A percentile compares a stretch with the other conserved stretches of the same genome.
Conservation (phyloP, 352 stramenopile genomes). For the Pythium aphanidermatum region DNA sequence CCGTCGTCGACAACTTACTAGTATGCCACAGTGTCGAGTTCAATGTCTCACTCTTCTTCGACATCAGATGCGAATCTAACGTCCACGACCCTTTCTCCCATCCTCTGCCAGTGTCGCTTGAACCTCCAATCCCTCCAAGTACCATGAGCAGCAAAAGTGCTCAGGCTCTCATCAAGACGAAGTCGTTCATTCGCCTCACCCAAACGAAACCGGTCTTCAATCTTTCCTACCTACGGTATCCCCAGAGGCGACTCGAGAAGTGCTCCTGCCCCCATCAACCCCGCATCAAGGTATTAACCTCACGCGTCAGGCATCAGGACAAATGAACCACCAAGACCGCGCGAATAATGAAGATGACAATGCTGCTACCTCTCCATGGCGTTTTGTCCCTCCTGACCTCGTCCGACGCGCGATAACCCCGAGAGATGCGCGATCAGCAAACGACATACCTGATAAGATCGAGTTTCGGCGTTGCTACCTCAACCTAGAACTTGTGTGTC, state of each 20-base stretch:
- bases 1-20: conserved; percentile 78
- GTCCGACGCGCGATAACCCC: conserved; percentile 38
- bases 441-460: conserved; percentile 18
- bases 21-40: conserved; percentile 80
- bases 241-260: no score
- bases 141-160: no score
- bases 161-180: not conserved
- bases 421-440: conserved; percentile 7
- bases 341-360: conserved; percentile 10
- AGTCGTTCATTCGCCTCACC: not conserved
- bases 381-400: conserved; percentile 57
- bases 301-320: conserved; percentile 5
- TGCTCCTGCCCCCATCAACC: no score
- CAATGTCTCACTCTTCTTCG: conserved; percentile 75
- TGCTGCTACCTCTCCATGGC: conserved; percentile 42
- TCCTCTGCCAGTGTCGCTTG: conserved; percentile 53
- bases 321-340: conserved; percentile 30
- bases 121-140: no score
- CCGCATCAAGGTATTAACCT: no score
- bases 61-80: conserved; percentile 54
- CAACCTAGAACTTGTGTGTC: conserved; percentile 53
- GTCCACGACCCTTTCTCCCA: conserved; percentile 65
- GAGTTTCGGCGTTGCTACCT: conserved; percentile 64
- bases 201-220: no score
- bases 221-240: no score